Conservation (phyloP, 108 stramenopile genomes). For the Pseudonitzschia delicatissima region DNA sequence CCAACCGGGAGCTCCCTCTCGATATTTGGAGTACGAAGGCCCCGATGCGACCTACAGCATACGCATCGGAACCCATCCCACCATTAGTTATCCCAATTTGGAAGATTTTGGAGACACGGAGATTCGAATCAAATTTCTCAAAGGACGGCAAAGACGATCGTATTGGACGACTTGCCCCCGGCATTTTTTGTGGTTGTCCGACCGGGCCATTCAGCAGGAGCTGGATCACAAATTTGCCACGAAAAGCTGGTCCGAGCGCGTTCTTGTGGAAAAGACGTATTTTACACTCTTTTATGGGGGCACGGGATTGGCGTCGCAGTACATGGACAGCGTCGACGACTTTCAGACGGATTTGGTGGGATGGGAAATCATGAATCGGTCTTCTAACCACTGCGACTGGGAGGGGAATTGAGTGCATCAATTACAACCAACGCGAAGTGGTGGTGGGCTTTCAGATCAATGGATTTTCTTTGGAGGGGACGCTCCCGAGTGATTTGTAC, state of each 20-base stretch:
- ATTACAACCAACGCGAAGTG: neutral
- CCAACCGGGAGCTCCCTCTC: neutral
- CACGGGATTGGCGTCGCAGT: conserved; percentile 11
- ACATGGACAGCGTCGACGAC: conserved; percentile 15
- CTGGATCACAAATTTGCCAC: conserved; percentile 4
- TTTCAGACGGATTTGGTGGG: conserved; percentile 11
- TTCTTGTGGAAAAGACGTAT: conserved; percentile 24
- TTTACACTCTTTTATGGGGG: conserved; percentile 25
- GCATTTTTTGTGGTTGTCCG: conserved; percentile 21
- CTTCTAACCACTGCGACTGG: conserved; percentile 28
- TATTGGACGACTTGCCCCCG: conserved; percentile 12
- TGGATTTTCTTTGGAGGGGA: conserved; percentile 25
- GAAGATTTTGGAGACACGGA: neutral
- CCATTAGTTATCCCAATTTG: neutral
- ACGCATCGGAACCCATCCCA: neutral
- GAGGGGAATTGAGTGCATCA: conserved; percentile 33
- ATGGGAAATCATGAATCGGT: conserved; percentile 25
- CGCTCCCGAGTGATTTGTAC: conserved; percentile 32
- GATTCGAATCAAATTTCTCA: neutral
- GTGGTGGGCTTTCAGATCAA: conserved; percentile 9
- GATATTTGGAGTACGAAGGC: conserved; percentile 3
- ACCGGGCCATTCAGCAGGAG: conserved; percentile 8
- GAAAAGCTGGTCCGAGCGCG: conserved; percentile 31
- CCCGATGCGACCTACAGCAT: conserved; percentile 7
- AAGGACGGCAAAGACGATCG: neutral